These are phyloP conservation scores for Candida ulmi DNA, from an alignment of 805 yeast species.

Conservation along the genomic window DNA sequence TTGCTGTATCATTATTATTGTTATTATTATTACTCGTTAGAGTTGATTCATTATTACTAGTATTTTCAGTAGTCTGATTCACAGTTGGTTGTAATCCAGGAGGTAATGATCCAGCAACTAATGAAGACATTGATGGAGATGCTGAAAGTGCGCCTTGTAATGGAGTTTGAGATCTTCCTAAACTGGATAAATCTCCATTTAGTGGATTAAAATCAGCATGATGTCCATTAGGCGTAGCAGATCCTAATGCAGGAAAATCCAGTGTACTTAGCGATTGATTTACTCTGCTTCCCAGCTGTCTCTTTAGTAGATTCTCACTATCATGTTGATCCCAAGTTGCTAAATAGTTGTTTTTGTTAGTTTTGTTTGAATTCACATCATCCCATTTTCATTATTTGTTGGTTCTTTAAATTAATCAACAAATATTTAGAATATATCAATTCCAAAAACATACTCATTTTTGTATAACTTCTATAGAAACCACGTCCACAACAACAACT, in stretches of 20 bases:
- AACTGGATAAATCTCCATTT: constrained; percentile 1
- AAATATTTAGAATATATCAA: too few species aligned
- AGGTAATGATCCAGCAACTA: constrained; percentile 2
- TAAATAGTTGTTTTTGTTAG: constrained; percentile 1
- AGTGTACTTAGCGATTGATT: background rate
- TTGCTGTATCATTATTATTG: background rate
- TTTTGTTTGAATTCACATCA: too few species aligned
- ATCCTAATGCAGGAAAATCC: constrained; percentile 2
- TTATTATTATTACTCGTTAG: background rate
- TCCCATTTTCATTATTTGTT: too few species aligned
- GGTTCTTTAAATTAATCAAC: too few species aligned
- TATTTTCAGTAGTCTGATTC: constrained; percentile 2
- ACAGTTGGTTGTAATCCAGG: constrained; percentile 5
- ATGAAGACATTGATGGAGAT: constrained; percentile 6
- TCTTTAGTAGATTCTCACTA: constrained; percentile 6
- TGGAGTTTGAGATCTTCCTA: constrained; percentile 12
- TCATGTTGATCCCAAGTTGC: constrained; percentile 13
- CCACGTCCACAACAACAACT: too few species aligned
- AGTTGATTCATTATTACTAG: background rate
- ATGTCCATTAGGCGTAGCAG: background rate
- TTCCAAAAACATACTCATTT: background rate
- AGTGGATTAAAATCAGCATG: background rate
- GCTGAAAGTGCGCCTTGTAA: constrained; percentile 9
- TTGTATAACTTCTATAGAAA: background rate
- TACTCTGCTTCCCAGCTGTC: constrained; percentile 2